Percentiles rank a stretch among this genome's conserved stretches.
These are phyloP conservation scores for Syzygium grande DNA, from an alignment of 345 rosid species.

Conservation along the genomic window DNA sequence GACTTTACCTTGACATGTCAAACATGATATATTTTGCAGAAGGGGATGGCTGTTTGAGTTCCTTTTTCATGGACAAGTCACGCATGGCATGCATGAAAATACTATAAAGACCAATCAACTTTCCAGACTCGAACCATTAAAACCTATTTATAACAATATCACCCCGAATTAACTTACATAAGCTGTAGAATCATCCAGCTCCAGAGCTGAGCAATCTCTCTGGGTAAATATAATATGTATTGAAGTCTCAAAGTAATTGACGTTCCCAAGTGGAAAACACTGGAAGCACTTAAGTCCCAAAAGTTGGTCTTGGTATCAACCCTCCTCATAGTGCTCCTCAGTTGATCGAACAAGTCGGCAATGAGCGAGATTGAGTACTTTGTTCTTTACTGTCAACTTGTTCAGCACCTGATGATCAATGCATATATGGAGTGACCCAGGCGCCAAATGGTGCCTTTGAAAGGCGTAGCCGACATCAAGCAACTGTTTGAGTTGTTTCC, in stretches of 20 bases:
- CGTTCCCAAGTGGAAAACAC: neutral
- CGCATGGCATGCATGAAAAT: neutral
- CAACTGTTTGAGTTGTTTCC: neutral
- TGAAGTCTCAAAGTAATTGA: neutral
- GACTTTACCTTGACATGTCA: no score
- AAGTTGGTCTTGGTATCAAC: neutral
- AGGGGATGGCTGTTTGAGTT: no score
- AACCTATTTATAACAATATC: neutral
- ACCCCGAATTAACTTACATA: neutral
- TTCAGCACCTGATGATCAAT: neutral
- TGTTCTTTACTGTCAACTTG: slow-evolving; percentile 3
- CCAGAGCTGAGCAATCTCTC: no score
- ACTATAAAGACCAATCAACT: neutral
- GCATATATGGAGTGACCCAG: neutral
- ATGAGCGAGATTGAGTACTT: neutral
- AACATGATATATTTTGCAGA: no score
- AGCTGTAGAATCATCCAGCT: neutral
- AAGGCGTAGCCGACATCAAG: neutral
- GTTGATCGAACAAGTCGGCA: neutral
- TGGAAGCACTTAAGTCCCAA: neutral
- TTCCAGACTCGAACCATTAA: neutral
- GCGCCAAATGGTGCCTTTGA: neutral
- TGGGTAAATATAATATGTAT: neutral
- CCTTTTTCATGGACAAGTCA: neutral
- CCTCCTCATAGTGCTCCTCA: slow-evolving; percentile 6